Base-by-base conservation (phyloP, 169 alveolate genomes). In the Pseudocohnilembus persalinus region DNA sequence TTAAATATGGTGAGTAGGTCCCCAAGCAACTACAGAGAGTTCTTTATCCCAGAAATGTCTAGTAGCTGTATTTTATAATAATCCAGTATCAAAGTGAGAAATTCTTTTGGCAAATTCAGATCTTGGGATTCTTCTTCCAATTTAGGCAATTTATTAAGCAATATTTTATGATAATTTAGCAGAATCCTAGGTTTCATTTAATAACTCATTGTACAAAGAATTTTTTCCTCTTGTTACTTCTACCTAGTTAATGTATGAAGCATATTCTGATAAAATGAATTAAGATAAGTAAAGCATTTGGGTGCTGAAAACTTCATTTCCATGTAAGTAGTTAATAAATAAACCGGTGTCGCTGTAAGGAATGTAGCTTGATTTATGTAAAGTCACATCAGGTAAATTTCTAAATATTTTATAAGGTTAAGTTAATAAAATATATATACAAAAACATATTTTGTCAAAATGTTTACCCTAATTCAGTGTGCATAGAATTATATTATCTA, bases 201-300 rank as follows among this genome's bases (percentile, higher is more conserved):
- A 77, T 65, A 92, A 76, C 73, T 84, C 90, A 84, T 89, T 89
- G 84, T 77, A 92, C 1, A 88, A 74, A 32, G 73, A 64, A 74
- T 90, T 89, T 87, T 93, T 89, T 30, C 91, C 94, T 89, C 96
- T 89, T 83, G 64, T 84, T 30, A 90, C 91, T 83, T 92, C 96
- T 35, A 88, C 92, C 29, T 88, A 88, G 49, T 83, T 90, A 32
- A 92, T 32, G 31, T 74, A 74, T 79, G 90, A 85, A 64, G 90
- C 83, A 34, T 85, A 85, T 73, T 85, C 90, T 6, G 90, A 74
- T 30, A 85, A 34, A 74, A 85, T 65, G 82, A 80, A 78, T 85
- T 85, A 63, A 80, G 83, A 73, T 30, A 88, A 81, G 82, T 82
- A 88, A 75, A 88, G 81, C 94, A 92, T 92, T 77, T 84, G 78